phyloP scores from a whole-genome alignment of 352 stramenopile species.

The Pythium sukuiense region DNA sequence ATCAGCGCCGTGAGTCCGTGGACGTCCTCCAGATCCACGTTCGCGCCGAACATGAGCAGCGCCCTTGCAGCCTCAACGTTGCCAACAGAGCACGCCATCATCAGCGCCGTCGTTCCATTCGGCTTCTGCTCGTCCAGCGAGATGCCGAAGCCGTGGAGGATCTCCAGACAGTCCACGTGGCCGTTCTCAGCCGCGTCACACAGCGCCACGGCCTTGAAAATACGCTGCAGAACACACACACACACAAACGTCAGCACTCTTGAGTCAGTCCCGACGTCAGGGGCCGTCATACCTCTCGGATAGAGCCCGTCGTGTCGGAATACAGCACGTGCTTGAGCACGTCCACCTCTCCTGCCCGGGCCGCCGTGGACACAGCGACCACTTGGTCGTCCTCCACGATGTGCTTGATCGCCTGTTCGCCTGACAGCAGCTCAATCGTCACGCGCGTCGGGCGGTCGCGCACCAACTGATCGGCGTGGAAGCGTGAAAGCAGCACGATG shows the following conservation, averaged over 20 bases:
- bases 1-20: conserved; percentile 83
- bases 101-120: conserved; percentile 75
- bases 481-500: conserved; percentile 77
- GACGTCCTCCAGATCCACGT: conserved; percentile 84
- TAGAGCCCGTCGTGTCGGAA: conserved; percentile 56
- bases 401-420: conserved; percentile 65
- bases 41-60: conserved; percentile 84
- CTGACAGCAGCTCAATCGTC: conserved; percentile 68
- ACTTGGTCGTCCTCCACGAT: conserved; percentile 73
- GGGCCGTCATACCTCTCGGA: conserved; percentile 47
- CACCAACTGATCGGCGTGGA: conserved; percentile 74
- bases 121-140: conserved; percentile 87
- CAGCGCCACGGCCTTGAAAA: conserved; percentile 72
- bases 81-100: conserved; percentile 85
- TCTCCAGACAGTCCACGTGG: conserved; percentile 82
- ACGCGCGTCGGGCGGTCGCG: conserved; percentile 51
- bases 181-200: conserved; percentile 82
- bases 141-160: conserved; percentile 77
- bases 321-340: conserved; percentile 74
- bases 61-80: conserved; percentile 82
- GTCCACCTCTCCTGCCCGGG: conserved; percentile 69
- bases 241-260: background rate
- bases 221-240: conserved; percentile 41
- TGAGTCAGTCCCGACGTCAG: background rate
- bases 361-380: conserved; percentile 69